These are phyloP conservation scores for Aspergillus thermomutatus DNA, from an alignment of 2,329 filamentous ascomycete species.

Conservation along the genomic window DNA sequence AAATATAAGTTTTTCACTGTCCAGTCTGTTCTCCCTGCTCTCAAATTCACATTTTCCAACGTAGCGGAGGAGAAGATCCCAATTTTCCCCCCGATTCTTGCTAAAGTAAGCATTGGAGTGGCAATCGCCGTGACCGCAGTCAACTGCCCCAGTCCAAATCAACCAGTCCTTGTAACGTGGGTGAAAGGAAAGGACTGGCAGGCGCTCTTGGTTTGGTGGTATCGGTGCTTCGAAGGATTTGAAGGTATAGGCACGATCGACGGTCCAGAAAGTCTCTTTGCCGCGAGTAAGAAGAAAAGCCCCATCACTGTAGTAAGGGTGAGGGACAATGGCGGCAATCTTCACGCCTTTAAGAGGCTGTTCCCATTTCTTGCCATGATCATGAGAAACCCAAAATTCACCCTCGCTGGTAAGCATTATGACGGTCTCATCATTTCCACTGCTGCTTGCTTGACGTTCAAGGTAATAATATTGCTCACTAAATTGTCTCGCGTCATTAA, in stretches of 20 bases:
- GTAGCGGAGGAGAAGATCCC: conserved; percentile 70
- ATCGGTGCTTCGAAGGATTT: conserved; percentile 69
- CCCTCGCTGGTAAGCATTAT: conserved; percentile 58
- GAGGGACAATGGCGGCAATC: conserved; percentile 69
- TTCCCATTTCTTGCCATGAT: conserved; percentile 88
- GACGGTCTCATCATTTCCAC: conserved; percentile 68
- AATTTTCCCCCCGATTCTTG: conserved; percentile 72
- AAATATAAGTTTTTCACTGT: conserved; percentile 62
- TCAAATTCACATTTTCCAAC: conserved; percentile 86
- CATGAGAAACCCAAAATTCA: conserved; percentile 69
- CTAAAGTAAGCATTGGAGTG: conserved; percentile 73
- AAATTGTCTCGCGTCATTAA: conserved; percentile 56
- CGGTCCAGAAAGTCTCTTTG: conserved; percentile 72
- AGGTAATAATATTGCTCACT: conserved; percentile 65
- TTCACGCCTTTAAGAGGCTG: conserved; percentile 66
- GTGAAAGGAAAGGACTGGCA: conserved; percentile 72
- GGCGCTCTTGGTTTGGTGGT: conserved; percentile 48
- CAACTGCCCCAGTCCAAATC: conserved; percentile 75
- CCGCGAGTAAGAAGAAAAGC: conserved; percentile 78
- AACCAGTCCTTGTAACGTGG: conserved; percentile 83
- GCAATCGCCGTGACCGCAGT: conserved; percentile 65
- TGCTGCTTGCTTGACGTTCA: conserved; percentile 66
- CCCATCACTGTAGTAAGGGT: conserved; percentile 76
- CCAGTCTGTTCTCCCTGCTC: conserved; percentile 57
- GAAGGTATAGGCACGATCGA: conserved; percentile 72